Evolutionary conservation across 495 filamentous ascomycete species (phyloP), one percentile per base, ranked within the genome.

Genomic region (Neurospora discreta): DNA sequence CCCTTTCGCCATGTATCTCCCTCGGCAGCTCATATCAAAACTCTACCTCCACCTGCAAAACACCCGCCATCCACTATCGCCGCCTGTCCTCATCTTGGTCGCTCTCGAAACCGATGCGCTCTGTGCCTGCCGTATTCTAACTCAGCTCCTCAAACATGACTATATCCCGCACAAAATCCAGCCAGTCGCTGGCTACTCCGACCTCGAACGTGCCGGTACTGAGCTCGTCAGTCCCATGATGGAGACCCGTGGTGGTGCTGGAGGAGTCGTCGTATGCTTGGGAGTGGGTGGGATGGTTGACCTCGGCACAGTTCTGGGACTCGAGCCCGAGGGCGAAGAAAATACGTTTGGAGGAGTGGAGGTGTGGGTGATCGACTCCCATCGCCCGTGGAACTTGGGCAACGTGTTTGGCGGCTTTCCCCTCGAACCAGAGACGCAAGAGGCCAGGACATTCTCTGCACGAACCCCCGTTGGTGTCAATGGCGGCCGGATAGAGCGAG

Each of bases 131-230:
- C 93, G 94, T 69, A 98, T 99, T 70, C 88, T 99, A 18, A 95
- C 95, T 1, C 87, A 89, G 16, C 87, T 98, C 20, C 85, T 99
- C 69, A 97, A 95, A 84, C 91, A 93, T 84, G 95, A 99, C 85
- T 98, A 95, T 78, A 96, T 99, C 74, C 90, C 91, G n/a, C 95
- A 98, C 82, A 98, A 97, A 85, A 97, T 98, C 73, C 92, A 97
- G 75, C 95, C 96, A 5, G 90, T 99, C 42, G 87, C 91, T 18
- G 95, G 95, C 40, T 98, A 98, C 89, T 90, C 89, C 74, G 95
- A 98, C 77, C 90, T 99, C 43, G 84, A 91, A 76, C 88, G 89
- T 75, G 89, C 88, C 38, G 93, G 93, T 39, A 84, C 88, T 78
- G 89, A 93, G 73, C 84, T 95, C 68, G 88, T 97, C 70, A 84